phyloP scores from a whole-genome alignment of 2,329 filamentous ascomycete genomes.

The Aspergillus quadrilineatus region DNA sequence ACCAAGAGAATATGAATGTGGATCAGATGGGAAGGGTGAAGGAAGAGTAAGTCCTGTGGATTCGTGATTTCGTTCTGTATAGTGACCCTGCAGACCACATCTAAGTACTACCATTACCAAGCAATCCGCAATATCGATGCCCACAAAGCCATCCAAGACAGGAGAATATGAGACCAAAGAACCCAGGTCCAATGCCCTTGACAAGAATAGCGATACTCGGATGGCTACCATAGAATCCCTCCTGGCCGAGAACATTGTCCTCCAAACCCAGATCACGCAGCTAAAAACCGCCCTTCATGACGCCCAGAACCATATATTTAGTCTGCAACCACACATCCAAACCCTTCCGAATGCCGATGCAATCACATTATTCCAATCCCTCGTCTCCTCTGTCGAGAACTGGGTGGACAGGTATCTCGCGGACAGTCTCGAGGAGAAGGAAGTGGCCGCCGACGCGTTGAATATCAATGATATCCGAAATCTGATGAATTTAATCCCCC shows the following conservation, averaged over 20 bases:
- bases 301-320: conserved; percentile 11
- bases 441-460: not conserved
- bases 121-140: too few relatives aligned
- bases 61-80: not conserved
- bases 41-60: not conserved
- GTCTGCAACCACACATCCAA: conserved; percentile 6
- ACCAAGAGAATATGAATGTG: not conserved
- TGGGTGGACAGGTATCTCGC: conserved; percentile 12
- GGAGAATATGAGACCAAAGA: not conserved
- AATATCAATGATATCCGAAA: not conserved
- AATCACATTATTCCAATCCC: not conserved
- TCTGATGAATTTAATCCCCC: conserved; percentile 3
- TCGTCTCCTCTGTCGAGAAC: conserved; percentile 5
- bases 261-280: not conserved
- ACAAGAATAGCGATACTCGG: not conserved
- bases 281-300: conserved; percentile 10
- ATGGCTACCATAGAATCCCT: not conserved
- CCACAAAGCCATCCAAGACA: too few relatives aligned
- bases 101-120: not conserved
- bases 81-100: not conserved
- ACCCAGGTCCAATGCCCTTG: not conserved
- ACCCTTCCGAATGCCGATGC: conserved; percentile 7
- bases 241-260: not conserved
- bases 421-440: conserved; percentile 5
- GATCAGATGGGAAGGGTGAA: not conserved